These are phyloP conservation scores for Eucalyptus dawsonii DNA, from an alignment of 345 rosid species.

Conservation along the genomic window DNA sequence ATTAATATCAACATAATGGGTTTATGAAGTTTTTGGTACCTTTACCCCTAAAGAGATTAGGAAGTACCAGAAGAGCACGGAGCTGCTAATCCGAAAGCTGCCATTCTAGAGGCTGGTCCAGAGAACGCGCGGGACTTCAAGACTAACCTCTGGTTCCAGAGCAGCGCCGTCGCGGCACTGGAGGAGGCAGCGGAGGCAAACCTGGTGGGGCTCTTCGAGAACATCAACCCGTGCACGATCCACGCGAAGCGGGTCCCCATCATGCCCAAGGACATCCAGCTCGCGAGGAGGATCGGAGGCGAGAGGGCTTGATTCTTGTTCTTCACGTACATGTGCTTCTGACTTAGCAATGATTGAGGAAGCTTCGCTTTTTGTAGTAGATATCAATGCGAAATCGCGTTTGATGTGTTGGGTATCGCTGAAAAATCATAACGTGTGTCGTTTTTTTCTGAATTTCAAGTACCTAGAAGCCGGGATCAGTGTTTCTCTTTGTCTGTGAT, in stretches of 20 bases:
- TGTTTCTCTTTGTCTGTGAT: not conserved
- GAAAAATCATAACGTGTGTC: not conserved
- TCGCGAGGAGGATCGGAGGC: not conserved
- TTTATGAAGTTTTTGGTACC: accelerated
- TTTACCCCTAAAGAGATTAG: accelerated
- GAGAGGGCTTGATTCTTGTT: not conserved
- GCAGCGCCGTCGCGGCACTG: too few relatives aligned
- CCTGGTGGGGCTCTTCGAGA: too few relatives aligned
- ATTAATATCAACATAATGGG: accelerated
- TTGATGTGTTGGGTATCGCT: not conserved
- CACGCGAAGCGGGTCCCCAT: too few relatives aligned
- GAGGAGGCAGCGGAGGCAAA: too few relatives aligned
- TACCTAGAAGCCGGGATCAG: not conserved
- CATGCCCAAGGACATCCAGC: not conserved
- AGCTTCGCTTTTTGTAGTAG: not conserved
- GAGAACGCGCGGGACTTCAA: too few relatives aligned
- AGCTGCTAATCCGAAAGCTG: too few relatives aligned
- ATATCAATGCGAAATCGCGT: not conserved
- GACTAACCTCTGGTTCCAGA: too few relatives aligned
- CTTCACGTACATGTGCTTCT: not conserved
- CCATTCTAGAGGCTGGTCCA: too few relatives aligned
- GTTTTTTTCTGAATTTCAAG: not conserved
- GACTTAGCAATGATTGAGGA: not conserved
- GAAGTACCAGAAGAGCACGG: too few relatives aligned
- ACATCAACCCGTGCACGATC: too few relatives aligned